Conservation (phyloP, 1,284 basidiomycete genomes). For the Tilletia walkeri region DNA sequence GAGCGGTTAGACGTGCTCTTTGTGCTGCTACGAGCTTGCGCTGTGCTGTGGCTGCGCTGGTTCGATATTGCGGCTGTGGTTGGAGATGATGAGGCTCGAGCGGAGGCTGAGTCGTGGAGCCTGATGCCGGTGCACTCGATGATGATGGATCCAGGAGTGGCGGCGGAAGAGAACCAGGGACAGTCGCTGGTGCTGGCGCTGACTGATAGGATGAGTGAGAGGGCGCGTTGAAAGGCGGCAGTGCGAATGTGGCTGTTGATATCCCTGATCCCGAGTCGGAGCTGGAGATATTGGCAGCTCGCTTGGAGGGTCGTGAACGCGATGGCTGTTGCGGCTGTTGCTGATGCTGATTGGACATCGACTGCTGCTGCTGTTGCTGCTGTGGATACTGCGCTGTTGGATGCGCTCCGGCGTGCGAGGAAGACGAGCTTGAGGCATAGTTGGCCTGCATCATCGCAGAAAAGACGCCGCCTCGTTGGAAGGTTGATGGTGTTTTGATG, state of each 20-base stretch:
- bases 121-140: background rate
- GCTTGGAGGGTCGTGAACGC: background rate
- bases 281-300: background rate
- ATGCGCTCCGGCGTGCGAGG: too few relatives aligned
- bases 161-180: background rate
- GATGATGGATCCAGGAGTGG: background rate
- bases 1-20: conserved; percentile 7
- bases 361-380: too few relatives aligned
- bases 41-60: conserved; percentile 15
- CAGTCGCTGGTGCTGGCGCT: background rate
- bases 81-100: background rate
- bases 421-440: too few relatives aligned
- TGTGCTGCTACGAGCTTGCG: conserved; percentile 15
- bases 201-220: background rate
- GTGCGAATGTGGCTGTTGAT: background rate
- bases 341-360: background rate
- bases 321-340: background rate
- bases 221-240: conserved; percentile 9
- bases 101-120: background rate
- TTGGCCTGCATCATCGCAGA: too few relatives aligned
- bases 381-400: too few relatives aligned
- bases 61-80: conserved; percentile 7
- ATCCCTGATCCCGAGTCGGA: background rate
- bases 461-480: too few relatives aligned
- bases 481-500: too few relatives aligned